Conservation (phyloP, 2,329 filamentous ascomycete genomes). For the Colletotrichum orchidophilum region DNA sequence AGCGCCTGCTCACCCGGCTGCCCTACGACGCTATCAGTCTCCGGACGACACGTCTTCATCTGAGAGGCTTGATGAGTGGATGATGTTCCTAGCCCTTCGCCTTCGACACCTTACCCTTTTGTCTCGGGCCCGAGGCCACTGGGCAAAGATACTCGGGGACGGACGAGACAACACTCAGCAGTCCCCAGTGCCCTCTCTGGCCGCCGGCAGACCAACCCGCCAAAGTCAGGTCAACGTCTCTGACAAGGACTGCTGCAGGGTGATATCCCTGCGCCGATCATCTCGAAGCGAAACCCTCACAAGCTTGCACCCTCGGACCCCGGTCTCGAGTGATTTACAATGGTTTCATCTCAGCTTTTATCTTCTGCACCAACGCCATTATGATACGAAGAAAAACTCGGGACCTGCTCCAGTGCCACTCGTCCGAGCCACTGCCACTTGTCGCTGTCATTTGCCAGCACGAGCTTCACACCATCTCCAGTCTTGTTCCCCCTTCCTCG, state of each 20-base stretch:
- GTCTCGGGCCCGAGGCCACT: constrained; percentile 12
- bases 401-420: constrained; percentile 22
- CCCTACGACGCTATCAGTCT: constrained; percentile 5
- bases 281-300: constrained; percentile 15
- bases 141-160: background rate
- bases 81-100: background rate
- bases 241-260: constrained; percentile 29
- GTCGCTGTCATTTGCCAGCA: constrained; percentile 37
- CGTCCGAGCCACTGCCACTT: constrained; percentile 18
- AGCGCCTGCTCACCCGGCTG: background rate
- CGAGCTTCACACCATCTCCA: constrained; percentile 14
- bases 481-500: constrained; percentile 5
- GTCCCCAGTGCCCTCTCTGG: constrained; percentile 19
- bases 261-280: constrained; percentile 32
- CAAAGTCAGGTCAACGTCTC: constrained; percentile 16
- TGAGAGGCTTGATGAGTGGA: constrained; percentile 5
- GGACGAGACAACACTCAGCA: constrained; percentile 9
- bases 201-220: constrained; percentile 10
- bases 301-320: constrained; percentile 27
- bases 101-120: background rate
- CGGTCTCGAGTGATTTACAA: constrained; percentile 34
- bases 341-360: constrained; percentile 34
- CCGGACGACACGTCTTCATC: constrained; percentile 4
- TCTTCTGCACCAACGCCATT: constrained; percentile 22
- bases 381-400: constrained; percentile 29